phyloP scores from a whole-genome alignment of 352 stramenopile species.

The Phytophthora chlamydospora region DNA sequence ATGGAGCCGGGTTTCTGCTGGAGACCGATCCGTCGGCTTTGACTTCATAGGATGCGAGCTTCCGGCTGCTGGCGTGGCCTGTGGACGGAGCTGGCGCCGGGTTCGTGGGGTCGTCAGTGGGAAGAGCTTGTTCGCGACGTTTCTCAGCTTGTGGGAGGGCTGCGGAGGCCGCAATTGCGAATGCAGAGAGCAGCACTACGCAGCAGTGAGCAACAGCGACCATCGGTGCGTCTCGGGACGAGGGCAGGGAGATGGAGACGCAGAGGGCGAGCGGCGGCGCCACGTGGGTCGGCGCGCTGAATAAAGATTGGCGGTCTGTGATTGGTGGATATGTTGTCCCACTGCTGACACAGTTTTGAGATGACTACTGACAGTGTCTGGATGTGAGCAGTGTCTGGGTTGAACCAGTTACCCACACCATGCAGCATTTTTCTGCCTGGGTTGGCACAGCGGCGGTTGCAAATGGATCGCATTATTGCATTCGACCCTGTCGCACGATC shows the following conservation, averaged over 20 bases:
- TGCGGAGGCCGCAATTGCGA: slow-evolving; percentile 7
- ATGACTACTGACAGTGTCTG: too few species aligned
- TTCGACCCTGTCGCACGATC: too few species aligned
- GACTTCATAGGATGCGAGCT: slow-evolving; percentile 28
- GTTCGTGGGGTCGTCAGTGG: background rate
- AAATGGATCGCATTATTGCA: too few species aligned
- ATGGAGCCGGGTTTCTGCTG: slow-evolving; percentile 7
- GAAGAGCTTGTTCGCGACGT: slow-evolving; percentile 6
- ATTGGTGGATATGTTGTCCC: background rate
- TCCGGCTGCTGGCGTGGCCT: background rate
- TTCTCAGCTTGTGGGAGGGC: slow-evolving; percentile 17
- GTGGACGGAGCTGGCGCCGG: slow-evolving; percentile 9
- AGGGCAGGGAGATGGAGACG: slow-evolving; percentile 1
- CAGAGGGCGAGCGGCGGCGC: slow-evolving; percentile 16
- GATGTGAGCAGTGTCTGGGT: too few species aligned
- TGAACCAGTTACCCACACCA: too few species aligned
- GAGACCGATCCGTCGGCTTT: slow-evolving; percentile 28
- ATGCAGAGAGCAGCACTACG: slow-evolving; percentile 8
- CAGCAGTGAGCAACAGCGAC: background rate
- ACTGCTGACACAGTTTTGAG: too few species aligned
- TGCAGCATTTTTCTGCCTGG: too few species aligned
- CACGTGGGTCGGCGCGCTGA: slow-evolving; percentile 10
- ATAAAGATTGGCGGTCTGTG: background rate
- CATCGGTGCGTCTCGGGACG: slow-evolving; percentile 2
- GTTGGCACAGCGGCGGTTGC: too few species aligned